These are phyloP conservation scores for Hansenula lynferdii DNA, from an alignment of 1,139 yeast species.

Conservation along the genomic window DNA sequence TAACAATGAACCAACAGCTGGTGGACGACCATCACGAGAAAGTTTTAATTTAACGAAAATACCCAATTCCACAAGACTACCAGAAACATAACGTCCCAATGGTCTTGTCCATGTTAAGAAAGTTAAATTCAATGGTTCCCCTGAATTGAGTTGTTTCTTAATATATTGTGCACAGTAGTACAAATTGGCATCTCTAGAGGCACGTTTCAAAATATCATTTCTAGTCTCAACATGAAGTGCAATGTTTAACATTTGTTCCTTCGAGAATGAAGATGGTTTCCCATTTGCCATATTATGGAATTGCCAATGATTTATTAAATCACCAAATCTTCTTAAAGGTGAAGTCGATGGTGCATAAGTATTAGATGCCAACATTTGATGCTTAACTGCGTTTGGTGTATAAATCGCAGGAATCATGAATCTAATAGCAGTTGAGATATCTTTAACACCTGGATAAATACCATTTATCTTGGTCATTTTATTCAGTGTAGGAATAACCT, in stretches of 20 bases:
- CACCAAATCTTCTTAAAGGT: slow-evolving; percentile 85
- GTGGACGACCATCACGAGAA: background rate
- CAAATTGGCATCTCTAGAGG: slow-evolving; percentile 3
- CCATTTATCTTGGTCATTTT: slow-evolving; percentile 20
- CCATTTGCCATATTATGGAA: slow-evolving; percentile 30
- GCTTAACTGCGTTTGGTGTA: slow-evolving; percentile 38
- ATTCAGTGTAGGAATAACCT: slow-evolving; percentile 25
- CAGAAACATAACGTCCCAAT: background rate
- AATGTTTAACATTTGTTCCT: slow-evolving; percentile 21
- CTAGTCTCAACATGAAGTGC: slow-evolving; percentile 29
- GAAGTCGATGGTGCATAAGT: slow-evolving; percentile 79
- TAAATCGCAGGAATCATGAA: slow-evolving; percentile 37
- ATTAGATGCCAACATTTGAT: slow-evolving; percentile 60
- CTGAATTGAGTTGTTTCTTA: background rate
- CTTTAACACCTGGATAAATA: slow-evolving; percentile 24
- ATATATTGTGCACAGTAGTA: background rate
- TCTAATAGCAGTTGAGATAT: slow-evolving; percentile 33
- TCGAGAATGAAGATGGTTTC: slow-evolving; percentile 18
- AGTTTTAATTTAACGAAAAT: background rate
- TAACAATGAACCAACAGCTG: background rate
- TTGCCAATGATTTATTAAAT: slow-evolving; percentile 76
- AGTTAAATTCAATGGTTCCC: background rate
- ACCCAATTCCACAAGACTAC: slow-evolving; percentile 1
- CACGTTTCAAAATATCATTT: slow-evolving; percentile 27
- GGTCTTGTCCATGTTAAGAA: slow-evolving; percentile 1